Evolutionary conservation across 179 eudicot genomes (phyloP).

Genomic region (Camellia oleifera): DNA sequence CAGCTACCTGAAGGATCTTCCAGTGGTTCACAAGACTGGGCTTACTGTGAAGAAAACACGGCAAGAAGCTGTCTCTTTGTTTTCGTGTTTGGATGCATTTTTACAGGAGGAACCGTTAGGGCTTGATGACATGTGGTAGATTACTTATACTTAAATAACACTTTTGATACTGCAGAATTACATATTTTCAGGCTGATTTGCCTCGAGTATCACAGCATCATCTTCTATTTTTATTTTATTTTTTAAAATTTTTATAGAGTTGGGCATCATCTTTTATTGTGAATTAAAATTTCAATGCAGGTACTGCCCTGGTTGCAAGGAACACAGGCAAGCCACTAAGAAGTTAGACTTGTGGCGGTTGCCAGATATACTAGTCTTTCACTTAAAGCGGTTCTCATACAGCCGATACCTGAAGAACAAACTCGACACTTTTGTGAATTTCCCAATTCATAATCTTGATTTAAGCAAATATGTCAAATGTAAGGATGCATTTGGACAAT

Average conservation of each 20-base stretch:
- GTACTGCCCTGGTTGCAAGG: conserved; percentile 98
- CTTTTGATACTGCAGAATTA: not conserved
- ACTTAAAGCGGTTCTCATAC: conserved; percentile 90
- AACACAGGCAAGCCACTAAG: conserved; percentile 92
- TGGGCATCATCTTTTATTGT: not conserved
- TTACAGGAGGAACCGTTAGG: conserved; percentile 98
- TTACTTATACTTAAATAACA: conserved; percentile 9
- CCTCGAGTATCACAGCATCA: not conserved
- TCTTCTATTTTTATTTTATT: not conserved
- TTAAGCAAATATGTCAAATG: conserved; percentile 75
- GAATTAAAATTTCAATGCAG: conserved; percentile 36
- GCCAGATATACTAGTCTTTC: conserved; percentile 93
- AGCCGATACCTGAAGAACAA: conserved; percentile 89
- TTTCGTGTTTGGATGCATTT: conserved; percentile 95
- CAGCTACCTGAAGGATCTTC: conserved; percentile 74
- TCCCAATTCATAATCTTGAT: conserved; percentile 78
- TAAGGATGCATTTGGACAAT: conserved; percentile 39
- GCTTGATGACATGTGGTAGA: conserved; percentile 98
- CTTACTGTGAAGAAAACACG: conserved; percentile 74
- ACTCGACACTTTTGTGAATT: conserved; percentile 85
- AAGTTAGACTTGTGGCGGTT: conserved; percentile 96
- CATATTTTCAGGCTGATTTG: not conserved
- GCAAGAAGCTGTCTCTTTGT: conserved; percentile 84
- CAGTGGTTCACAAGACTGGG: conserved; percentile 74
- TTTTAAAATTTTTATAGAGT: too few species aligned